phyloP scores from a whole-genome alignment of 495 filamentous ascomycete species.

The Xylaria palmicola region DNA sequence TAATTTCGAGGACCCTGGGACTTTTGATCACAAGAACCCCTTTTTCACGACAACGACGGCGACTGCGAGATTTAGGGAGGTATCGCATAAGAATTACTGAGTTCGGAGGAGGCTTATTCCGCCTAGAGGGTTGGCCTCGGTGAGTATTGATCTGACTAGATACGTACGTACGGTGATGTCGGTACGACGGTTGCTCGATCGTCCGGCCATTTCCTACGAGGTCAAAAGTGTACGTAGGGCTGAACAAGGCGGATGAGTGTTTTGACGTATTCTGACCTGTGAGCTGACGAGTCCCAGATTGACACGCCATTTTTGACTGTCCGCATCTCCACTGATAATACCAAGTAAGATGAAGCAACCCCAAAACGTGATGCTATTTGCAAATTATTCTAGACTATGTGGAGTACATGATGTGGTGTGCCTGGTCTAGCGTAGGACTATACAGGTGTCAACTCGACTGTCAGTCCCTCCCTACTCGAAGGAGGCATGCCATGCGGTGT shows the following conservation, averaged over 20 bases:
- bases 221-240: not conserved
- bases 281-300: not conserved
- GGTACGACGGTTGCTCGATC: not conserved
- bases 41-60: too few species aligned
- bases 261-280: not conserved
- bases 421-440: slow-evolving; percentile 12
- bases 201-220: not conserved
- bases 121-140: not conserved
- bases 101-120: not conserved
- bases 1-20: not conserved
- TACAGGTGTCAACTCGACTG: not conserved
- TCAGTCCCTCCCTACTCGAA: not conserved
- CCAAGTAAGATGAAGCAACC: not conserved
- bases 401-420: too few species aligned
- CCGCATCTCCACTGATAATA: not conserved
- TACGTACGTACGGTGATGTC: too few species aligned
- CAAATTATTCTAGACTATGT: not conserved
- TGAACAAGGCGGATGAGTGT: not conserved
- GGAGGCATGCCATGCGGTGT: not conserved
- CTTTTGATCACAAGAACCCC: not conserved
- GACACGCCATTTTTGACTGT: not conserved
- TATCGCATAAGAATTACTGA: not conserved
- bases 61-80: not conserved
- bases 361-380: not conserved
- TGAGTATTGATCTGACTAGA: not conserved